A percentile compares a stretch with the other conserved stretches of the same genome.
Conservation (phyloP, 192 early-diverging fungal genomes). For the Backusella liffmaniae region DNA sequence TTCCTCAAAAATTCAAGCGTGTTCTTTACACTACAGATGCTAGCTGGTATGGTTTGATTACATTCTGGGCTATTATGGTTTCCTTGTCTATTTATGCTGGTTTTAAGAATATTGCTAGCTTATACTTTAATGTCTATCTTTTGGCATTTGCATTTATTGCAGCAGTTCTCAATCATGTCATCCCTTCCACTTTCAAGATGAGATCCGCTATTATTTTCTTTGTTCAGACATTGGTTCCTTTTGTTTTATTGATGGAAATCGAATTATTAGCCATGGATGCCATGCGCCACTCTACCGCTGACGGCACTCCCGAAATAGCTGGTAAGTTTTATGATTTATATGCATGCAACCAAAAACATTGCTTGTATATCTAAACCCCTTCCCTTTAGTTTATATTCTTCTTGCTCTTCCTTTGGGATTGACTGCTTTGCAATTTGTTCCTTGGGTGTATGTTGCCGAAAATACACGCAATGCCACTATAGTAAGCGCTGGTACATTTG, state of each 20-base stretch:
- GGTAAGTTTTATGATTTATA: conserved; percentile 23
- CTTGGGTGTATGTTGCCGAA: conserved; percentile 42
- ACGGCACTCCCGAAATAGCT: conserved; percentile 49
- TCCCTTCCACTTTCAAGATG: neutral
- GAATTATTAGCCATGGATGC: conserved; percentile 43
- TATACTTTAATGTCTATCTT: conserved; percentile 45
- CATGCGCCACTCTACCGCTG: conserved; percentile 47
- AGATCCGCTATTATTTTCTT: conserved; percentile 15
- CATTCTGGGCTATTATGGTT: conserved; percentile 42
- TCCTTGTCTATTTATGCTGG: conserved; percentile 24
- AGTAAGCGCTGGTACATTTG: conserved; percentile 16
- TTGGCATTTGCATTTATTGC: conserved; percentile 30
- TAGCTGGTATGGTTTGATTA: conserved; percentile 32
- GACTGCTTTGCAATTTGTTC: conserved; percentile 41
- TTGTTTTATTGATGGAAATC: conserved; percentile 43
- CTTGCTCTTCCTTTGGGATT: conserved; percentile 35
- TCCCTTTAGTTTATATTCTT: conserved; percentile 40
- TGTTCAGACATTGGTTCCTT: conserved; percentile 30
- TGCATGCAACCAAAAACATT: neutral
- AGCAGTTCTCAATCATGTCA: conserved; percentile 8
- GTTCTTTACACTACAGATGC: neutral
- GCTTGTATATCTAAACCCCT: neutral
- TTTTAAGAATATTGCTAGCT: conserved; percentile 27
- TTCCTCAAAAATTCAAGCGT: neutral
- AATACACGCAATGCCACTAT: conserved; percentile 13